phyloP scores from a whole-genome alignment of 2,329 filamentous ascomycete genomes.

The Microdochium bolleyi region DNA sequence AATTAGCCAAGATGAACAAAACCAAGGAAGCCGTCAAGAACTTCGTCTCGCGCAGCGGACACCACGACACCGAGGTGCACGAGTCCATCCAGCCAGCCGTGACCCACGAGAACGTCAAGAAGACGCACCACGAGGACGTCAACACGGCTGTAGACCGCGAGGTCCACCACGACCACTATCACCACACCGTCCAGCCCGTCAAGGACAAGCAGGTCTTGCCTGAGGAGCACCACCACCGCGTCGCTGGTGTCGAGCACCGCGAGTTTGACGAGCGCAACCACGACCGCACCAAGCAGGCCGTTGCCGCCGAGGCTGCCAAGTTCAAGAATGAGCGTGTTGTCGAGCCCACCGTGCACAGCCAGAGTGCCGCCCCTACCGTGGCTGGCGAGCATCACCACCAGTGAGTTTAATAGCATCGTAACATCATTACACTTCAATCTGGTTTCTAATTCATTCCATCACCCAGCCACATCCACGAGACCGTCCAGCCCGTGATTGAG shows the following conservation, averaged over 20 bases:
- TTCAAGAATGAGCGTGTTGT: conserved; percentile 42
- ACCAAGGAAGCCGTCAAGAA: conserved; percentile 54
- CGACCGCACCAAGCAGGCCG: conserved; percentile 31
- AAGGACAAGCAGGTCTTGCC: conserved; percentile 28
- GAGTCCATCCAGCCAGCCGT: conserved; percentile 55
- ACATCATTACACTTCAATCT: neutral
- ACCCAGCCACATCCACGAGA: conserved; percentile 51
- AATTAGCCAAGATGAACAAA: conserved; percentile 46
- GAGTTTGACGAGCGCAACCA: conserved; percentile 53
- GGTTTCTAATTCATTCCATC: conserved; percentile 19
- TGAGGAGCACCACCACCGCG: conserved; percentile 55
- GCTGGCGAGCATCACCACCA: conserved; percentile 58
- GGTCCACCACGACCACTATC: conserved; percentile 65
- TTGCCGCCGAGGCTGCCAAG: conserved; percentile 43
- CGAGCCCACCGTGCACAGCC: conserved; percentile 38
- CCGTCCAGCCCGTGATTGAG: conserved; percentile 62
- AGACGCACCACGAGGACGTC: conserved; percentile 53
- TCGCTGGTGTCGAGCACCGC: conserved; percentile 51
- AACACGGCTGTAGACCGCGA: conserved; percentile 59
- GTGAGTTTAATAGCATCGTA: conserved; percentile 5
- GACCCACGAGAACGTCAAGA: conserved; percentile 50
- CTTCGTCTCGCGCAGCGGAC: conserved; percentile 53
- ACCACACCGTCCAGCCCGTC: conserved; percentile 62
- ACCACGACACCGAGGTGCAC: conserved; percentile 64
- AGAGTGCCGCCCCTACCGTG: conserved; percentile 36